A percentile compares a stretch with the other conserved stretches of the same genome.
Conservation (phyloP, 108 stramenopile genomes). For the Cyclotella atomus region DNA sequence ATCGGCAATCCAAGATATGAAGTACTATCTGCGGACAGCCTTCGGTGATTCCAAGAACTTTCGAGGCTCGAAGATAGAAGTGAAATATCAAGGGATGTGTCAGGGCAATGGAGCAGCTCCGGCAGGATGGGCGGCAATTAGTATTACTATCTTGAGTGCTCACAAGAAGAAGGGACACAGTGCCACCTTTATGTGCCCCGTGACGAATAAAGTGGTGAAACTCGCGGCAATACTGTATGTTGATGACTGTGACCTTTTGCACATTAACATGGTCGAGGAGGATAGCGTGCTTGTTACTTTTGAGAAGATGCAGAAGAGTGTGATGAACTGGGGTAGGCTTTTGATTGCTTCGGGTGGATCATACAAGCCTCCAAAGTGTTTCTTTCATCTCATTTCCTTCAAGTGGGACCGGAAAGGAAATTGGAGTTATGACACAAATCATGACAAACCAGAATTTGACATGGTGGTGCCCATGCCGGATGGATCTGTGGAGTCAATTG, state of each 20-base stretch:
- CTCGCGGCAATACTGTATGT: background rate
- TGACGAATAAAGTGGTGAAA: background rate
- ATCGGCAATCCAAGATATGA: slow-evolving; percentile 17
- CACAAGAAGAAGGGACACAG: slow-evolving; percentile 14
- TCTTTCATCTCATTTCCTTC: slow-evolving; percentile 12
- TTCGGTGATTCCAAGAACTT: slow-evolving; percentile 16
- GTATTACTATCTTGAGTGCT: slow-evolving; percentile 8
- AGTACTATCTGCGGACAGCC: slow-evolving; percentile 5
- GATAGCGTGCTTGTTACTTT: background rate
- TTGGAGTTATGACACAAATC: slow-evolving; percentile 6
- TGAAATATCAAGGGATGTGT: slow-evolving; percentile 15
- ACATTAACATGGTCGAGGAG: slow-evolving; percentile 4
- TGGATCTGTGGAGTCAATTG: background rate
- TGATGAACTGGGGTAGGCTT: slow-evolving; percentile 11
- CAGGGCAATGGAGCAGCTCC: slow-evolving; percentile 17
- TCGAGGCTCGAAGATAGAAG: slow-evolving; percentile 3
- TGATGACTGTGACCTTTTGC: slow-evolving; percentile 11
- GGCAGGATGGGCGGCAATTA: slow-evolving; percentile 10
- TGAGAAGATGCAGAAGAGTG: background rate
- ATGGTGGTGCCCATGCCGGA: slow-evolving; percentile 8
- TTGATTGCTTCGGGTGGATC: slow-evolving; percentile 16
- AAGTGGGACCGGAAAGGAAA: background rate
- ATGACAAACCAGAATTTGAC: background rate
- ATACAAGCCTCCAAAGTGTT: slow-evolving; percentile 16
- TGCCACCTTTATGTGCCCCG: slow-evolving; percentile 4